Percentiles rank a stretch among this genome's conserved stretches.
Conservation (phyloP, 768 basidiomycete genomes). For the Hericium erinaceus region DNA sequence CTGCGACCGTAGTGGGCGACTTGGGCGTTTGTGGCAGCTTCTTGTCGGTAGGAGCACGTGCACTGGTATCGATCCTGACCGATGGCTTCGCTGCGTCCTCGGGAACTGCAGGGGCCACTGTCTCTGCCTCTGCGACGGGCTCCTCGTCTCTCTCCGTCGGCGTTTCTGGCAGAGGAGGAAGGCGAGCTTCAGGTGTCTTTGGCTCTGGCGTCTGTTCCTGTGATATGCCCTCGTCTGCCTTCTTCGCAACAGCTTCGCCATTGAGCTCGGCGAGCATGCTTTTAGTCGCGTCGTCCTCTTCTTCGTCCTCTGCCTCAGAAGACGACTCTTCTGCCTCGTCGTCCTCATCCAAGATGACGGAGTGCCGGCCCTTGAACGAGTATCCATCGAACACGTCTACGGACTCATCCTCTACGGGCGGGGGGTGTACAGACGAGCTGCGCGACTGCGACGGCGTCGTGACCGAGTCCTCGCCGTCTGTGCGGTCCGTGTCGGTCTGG, state of each 20-base stretch:
- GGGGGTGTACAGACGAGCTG: conserved; percentile 55
- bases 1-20: not conserved
- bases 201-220: conserved; percentile 40
- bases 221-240: conserved; percentile 23
- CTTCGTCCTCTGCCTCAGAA: conserved; percentile 35
- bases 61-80: conserved; percentile 5
- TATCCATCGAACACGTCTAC: conserved; percentile 90
- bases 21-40: not conserved
- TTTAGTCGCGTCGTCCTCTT: conserved; percentile 18
- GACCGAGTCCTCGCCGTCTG: conserved; percentile 66
- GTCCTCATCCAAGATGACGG: conserved; percentile 67
- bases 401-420: conserved; percentile 33
- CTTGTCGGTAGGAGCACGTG: conserved; percentile 10
- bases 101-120: conserved; percentile 1
- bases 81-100: conserved; percentile 5
- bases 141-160: conserved; percentile 1
- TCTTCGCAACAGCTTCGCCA: conserved; percentile 2
- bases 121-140: conserved; percentile 1
- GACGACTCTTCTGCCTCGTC: conserved; percentile 44
- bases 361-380: conserved; percentile 83
- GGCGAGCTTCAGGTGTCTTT: conserved; percentile 68
- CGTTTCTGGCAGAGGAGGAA: conserved; percentile 22
- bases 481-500: conserved; percentile 61
- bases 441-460: conserved; percentile 77
- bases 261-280: conserved; percentile 12